Conservation (phyloP, 139 green algal genomes). For the Limnomonas spitsbergensis region DNA sequence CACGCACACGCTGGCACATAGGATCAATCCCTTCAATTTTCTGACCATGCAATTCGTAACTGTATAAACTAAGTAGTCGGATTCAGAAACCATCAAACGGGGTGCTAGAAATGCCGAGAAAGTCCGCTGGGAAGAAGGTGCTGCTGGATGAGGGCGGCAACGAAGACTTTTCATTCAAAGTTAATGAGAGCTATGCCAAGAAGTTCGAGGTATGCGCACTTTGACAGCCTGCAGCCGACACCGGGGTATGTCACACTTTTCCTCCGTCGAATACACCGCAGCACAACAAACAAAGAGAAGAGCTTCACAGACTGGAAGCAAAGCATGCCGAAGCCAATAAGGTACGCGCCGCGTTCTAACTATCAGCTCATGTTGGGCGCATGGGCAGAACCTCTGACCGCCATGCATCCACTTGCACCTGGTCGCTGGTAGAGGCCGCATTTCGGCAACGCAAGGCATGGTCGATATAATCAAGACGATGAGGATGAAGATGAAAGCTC, state of each 20-base stretch:
- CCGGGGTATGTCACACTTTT: background rate
- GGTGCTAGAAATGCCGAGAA: too few relatives aligned
- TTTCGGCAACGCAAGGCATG: background rate
- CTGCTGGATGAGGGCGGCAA: conserved; percentile 58
- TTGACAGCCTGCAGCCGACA: background rate
- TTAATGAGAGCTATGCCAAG: conserved; percentile 70
- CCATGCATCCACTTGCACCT: too few relatives aligned
- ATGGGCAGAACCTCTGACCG: too few relatives aligned
- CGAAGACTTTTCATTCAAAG: conserved; percentile 27
- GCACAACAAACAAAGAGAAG: conserved; percentile 80
- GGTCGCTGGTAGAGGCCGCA: too few relatives aligned
- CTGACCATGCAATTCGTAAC: too few relatives aligned
- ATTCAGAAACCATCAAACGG: too few relatives aligned
- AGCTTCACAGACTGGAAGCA: conserved; percentile 75
- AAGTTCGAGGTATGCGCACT: conserved; percentile 63
- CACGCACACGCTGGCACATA: too few relatives aligned
- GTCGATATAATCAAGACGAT: background rate
- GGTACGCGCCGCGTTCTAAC: background rate
- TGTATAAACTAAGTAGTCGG: too few relatives aligned
- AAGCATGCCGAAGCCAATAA: conserved; percentile 63
- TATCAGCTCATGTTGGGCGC: too few relatives aligned
- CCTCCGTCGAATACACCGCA: conserved; percentile 30
- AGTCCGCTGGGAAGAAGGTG: conserved; percentile 21
- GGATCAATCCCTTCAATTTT: too few relatives aligned
- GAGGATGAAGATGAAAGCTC: conserved; percentile 6